A percentile compares a stretch with the other conserved stretches of the same genome.
phyloP scores from a whole-genome alignment of 805 yeast genomes.

The Brettanomyces anomalus region DNA sequence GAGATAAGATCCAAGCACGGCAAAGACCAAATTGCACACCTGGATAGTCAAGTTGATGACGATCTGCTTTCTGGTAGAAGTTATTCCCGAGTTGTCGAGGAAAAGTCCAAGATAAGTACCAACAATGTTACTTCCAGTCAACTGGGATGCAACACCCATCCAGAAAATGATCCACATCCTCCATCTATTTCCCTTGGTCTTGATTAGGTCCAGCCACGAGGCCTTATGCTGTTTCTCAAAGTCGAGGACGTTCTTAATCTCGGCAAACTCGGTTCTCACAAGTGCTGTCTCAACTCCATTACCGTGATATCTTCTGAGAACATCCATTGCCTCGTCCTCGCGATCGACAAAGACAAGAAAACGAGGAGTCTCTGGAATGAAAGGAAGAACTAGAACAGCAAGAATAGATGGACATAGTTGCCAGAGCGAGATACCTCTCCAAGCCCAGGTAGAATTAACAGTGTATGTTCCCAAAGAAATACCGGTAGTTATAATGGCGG shows the following conservation, averaged over 20 bases:
- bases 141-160: conserved; percentile 21
- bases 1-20: conserved; percentile 17
- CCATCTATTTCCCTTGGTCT: conserved; percentile 15
- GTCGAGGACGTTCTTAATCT: conserved; percentile 15
- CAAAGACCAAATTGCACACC: conserved; percentile 14
- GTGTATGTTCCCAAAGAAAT: conserved; percentile 23
- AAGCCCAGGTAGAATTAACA: conserved; percentile 20
- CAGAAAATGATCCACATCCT: conserved; percentile 20
- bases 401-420: conserved; percentile 21
- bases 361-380: conserved; percentile 27
- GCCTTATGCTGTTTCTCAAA: conserved; percentile 14
- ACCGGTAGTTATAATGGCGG: conserved; percentile 22
- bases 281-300: conserved; percentile 13
- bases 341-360: conserved; percentile 20
- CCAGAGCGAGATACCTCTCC: conserved; percentile 23
- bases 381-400: conserved; percentile 11
- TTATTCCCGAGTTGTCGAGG: conserved; percentile 18
- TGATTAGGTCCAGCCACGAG: conserved; percentile 18
- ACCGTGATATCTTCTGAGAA: conserved; percentile 17
- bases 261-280: conserved; percentile 15
- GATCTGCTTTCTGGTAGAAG: conserved; percentile 16
- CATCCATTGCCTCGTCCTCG: conserved; percentile 20
- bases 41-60: conserved; percentile 21
- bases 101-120: conserved; percentile 28
- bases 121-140: conserved; percentile 20